Evolutionary conservation across 1,284 basidiomycete species (phyloP).

Genomic region (Flammula alnicola): DNA sequence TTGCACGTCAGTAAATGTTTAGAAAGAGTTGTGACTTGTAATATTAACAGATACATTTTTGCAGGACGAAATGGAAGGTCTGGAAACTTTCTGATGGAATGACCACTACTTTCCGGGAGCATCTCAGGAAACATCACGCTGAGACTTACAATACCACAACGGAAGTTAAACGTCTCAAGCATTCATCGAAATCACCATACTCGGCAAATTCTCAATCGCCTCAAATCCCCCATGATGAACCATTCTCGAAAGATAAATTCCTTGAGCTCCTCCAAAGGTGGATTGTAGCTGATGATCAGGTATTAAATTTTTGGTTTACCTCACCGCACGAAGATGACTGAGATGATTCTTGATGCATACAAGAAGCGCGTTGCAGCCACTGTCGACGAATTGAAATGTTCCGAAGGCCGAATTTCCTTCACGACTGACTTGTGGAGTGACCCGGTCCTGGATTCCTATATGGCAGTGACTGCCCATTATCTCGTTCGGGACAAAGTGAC

Average conservation of each 20-base stretch:
- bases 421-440: slow-evolving; percentile 35
- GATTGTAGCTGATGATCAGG: slow-evolving; percentile 30
- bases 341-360: slow-evolving; percentile 17
- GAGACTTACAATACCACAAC: too few species aligned
- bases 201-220: too few species aligned
- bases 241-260: slow-evolving; percentile 17
- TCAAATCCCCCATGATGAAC: too few species aligned
- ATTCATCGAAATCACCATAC: not conserved
- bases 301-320: too few species aligned
- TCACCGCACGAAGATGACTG: slow-evolving; percentile 17
- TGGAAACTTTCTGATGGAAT: too few species aligned
- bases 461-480: slow-evolving; percentile 35
- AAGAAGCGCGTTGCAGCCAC: too few species aligned
- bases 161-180: too few species aligned
- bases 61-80: too few species aligned
- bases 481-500: not conserved
- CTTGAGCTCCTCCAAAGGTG: slow-evolving; percentile 18
- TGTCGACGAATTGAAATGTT: too few species aligned
- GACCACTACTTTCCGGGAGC: too few species aligned
- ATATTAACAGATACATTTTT: slow-evolving; percentile 24
- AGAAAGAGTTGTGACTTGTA: not conserved
- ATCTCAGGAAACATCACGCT: too few species aligned
- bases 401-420: slow-evolving; percentile 29
- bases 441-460: slow-evolving; percentile 21
- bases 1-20: slow-evolving; percentile 19